Evolutionary conservation across 306 rosid genomes (phyloP), one percentile per base, ranked within the genome.

Genomic region (Castanospermum australe): DNA sequence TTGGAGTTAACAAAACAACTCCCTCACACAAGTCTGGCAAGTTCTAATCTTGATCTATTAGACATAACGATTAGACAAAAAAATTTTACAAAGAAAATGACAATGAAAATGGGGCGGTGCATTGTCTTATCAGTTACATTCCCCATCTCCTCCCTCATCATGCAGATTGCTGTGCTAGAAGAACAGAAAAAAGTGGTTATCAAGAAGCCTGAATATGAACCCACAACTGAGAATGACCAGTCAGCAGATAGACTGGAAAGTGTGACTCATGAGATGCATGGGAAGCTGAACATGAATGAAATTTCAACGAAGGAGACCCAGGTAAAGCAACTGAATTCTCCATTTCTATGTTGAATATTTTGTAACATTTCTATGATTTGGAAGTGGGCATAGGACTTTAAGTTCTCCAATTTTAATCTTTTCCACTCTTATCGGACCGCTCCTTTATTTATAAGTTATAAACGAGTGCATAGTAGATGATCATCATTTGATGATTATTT

Each of bases 151-250:
- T 28, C 32, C 32, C 32, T 28, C 1, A 14, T 52, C 44, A 15
- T 85, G 83, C 74, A 91, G 95, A 86, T 91, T 87, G 86, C 84
- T 51, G 90, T 87, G 73, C 76, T 91, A 45, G 90, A 90, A 76
- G 91, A 87, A 17, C 90, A 87, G 84, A 91, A 79, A 48, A 87
- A 15, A 62, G 20, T 30, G 48, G 86, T 24, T 4, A 67, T 66
- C 47, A 79, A 67, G 45, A 84, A 41, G 64, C 15, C 78, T 10
- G 88, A 83, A 74, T 84, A 80, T 10, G 79, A 65, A 69, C 76
- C 39, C 66, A 67, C 67, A 9, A 59, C 64, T 39, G 87, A 77
- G 66, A 79, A 12, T 9, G 80, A 68, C 36, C 84, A 70, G 21
- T 68, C 67, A 12, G 60, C 64, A 2, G 74, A 68, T n/a, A 52